Conservation (phyloP, 2,329 filamentous ascomycete species). For the Calonectria hawksworthii region DNA sequence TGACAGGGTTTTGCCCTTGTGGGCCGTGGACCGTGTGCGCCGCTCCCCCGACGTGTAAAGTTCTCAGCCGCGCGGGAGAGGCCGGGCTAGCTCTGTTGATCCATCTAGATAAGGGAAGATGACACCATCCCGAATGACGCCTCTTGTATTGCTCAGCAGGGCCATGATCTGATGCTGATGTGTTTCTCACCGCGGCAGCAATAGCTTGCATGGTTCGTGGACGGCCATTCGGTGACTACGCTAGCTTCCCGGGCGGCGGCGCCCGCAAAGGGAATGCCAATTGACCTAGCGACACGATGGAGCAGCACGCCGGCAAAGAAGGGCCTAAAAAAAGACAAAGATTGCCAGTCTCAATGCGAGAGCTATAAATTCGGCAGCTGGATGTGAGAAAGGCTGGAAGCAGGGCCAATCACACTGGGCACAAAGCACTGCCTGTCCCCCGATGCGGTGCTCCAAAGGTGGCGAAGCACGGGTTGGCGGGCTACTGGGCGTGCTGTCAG, state of each 20-base stretch:
- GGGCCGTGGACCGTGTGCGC: not conserved
- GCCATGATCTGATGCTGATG: not conserved
- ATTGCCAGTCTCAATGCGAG: not conserved
- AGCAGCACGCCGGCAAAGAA: not conserved
- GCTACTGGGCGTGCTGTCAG: not conserved
- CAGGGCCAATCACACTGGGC: not conserved
- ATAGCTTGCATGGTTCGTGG: not conserved
- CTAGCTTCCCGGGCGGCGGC: not conserved
- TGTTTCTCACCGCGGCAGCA: not conserved
- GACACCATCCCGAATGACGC: not conserved
- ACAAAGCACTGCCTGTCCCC: not conserved
- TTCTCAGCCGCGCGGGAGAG: not conserved
- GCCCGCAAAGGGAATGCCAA: not conserved
- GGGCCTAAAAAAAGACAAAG: not conserved
- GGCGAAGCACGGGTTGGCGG: not conserved
- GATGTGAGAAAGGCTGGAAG: not conserved
- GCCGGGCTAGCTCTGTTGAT: not conserved
- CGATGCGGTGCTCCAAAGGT: not conserved
- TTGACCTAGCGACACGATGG: not conserved
- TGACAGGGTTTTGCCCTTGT: not conserved
- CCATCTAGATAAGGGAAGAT: not conserved
- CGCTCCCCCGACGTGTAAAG: not conserved
- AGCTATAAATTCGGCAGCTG: not conserved
- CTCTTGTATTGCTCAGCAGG: not conserved
- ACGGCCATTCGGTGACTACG: not conserved